Conservation (phyloP, 2,329 filamentous ascomycete genomes). For the Penicillium sp. region DNA sequence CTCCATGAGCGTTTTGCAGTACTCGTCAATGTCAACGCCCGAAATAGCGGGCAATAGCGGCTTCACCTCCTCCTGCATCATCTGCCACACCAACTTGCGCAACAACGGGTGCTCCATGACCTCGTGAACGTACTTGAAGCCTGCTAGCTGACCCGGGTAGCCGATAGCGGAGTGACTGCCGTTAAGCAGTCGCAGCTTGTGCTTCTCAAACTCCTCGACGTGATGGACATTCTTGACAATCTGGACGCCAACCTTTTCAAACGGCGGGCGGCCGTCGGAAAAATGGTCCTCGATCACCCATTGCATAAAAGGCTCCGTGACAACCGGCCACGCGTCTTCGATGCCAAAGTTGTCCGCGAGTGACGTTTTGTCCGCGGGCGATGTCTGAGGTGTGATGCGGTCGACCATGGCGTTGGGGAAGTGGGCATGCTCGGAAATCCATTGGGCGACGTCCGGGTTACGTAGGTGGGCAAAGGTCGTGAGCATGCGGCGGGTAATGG, state of each 20-base stretch:
- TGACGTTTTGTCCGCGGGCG: constrained; percentile 43
- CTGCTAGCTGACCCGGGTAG: constrained; percentile 50
- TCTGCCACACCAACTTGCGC: constrained; percentile 49
- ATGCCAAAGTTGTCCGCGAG: constrained; percentile 47
- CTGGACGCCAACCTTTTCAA: constrained; percentile 53
- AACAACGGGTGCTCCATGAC: constrained; percentile 50
- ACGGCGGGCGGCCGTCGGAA: constrained; percentile 48
- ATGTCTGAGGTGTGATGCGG: constrained; percentile 52
- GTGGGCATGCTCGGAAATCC: constrained; percentile 47
- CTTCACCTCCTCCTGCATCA: constrained; percentile 55
- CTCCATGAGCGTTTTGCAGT: constrained; percentile 52
- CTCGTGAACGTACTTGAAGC: constrained; percentile 54
- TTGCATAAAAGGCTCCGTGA: constrained; percentile 55
- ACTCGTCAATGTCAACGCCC: constrained; percentile 50
- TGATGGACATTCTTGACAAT: constrained; percentile 50
- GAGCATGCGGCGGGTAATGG: constrained; percentile 52
- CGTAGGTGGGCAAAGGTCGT: constrained; percentile 48
- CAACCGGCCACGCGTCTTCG: constrained; percentile 51
- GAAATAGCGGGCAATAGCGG: constrained; percentile 50
- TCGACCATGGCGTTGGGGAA: constrained; percentile 57
- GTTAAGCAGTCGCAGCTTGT: constrained; percentile 55
- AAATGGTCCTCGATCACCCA: constrained; percentile 55
- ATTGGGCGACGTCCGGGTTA: constrained; percentile 47
- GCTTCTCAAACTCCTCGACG: constrained; percentile 54
- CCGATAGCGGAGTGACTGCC: constrained; percentile 52